phyloP scores from a whole-genome alignment of 2,329 filamentous ascomycete genomes.

The Curvularia eragrostidis region DNA sequence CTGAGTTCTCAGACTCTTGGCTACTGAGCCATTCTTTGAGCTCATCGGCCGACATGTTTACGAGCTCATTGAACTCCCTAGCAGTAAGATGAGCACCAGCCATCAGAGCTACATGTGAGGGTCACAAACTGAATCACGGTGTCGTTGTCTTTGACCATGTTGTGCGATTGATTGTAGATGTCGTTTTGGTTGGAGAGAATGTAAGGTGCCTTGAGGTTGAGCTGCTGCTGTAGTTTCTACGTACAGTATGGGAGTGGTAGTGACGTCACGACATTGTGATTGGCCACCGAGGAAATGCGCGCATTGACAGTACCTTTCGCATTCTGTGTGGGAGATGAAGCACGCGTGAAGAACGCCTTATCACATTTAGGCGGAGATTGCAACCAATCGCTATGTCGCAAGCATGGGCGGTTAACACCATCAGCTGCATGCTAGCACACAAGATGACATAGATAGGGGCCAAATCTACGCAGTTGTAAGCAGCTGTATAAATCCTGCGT shows the following conservation, averaged over 20 bases:
- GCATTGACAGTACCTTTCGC: no score
- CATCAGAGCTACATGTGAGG: neutral
- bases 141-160: slow-evolving; percentile 60
- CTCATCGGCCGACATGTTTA: slow-evolving; percentile 70
- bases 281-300: no score
- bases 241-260: neutral
- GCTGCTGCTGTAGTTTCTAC: slow-evolving; percentile 1
- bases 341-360: no score
- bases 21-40: slow-evolving; percentile 67
- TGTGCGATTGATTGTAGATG: slow-evolving; percentile 19
- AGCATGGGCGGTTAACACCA: no score
- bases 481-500: no score
- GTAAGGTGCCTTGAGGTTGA: neutral
- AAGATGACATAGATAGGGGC: no score
- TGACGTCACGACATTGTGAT: slow-evolving; percentile 4
- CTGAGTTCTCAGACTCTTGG: slow-evolving; percentile 64
- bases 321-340: no score
- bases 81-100: slow-evolving; percentile 35
- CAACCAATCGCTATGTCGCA: no score
- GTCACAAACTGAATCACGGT: slow-evolving; percentile 57
- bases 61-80: slow-evolving; percentile 67
- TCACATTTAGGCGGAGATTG: no score
- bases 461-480: no score
- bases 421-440: no score
- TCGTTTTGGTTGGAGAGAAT: neutral